These are phyloP conservation scores for Achlya hypogyna DNA, from an alignment of 352 stramenopile genomes.

Conservation along the genomic window DNA sequence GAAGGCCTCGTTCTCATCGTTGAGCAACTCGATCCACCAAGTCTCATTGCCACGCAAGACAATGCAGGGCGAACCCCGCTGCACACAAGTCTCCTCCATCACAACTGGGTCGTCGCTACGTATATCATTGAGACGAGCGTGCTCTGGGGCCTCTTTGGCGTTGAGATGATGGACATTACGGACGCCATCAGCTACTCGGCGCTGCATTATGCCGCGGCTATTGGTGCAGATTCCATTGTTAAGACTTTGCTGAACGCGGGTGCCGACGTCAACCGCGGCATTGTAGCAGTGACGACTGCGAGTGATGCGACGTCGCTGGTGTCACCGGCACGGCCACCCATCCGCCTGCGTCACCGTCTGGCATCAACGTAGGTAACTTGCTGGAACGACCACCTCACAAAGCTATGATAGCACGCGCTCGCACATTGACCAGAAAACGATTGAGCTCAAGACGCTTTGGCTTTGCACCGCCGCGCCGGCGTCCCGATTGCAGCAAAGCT, in stretches of 20 bases:
- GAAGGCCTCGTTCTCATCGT: not conserved
- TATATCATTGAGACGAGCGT: not conserved
- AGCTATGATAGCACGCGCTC: not conserved
- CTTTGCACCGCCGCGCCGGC: not conserved
- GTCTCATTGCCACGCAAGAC: not conserved
- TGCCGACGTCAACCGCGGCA: not conserved
- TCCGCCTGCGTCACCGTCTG: not conserved
- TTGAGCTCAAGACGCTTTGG: not conserved
- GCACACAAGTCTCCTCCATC: not conserved
- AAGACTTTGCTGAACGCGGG: not conserved
- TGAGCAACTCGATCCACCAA: not conserved
- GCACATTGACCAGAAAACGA: not conserved
- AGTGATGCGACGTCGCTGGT: not conserved
- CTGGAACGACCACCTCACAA: no score
- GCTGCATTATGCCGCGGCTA: not conserved
- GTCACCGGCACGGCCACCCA: not conserved
- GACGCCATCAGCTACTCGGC: not conserved
- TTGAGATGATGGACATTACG: not conserved
- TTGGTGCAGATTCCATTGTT: not conserved
- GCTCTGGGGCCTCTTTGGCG: not conserved
- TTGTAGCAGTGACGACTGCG: not conserved
- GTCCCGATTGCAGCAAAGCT: not conserved
- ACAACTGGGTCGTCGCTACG: not conserved
- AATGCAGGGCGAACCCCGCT: not conserved
- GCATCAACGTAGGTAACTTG: not conserved